Conservation (phyloP, 805 yeast genomes). For the Ogataea naganishii region DNA sequence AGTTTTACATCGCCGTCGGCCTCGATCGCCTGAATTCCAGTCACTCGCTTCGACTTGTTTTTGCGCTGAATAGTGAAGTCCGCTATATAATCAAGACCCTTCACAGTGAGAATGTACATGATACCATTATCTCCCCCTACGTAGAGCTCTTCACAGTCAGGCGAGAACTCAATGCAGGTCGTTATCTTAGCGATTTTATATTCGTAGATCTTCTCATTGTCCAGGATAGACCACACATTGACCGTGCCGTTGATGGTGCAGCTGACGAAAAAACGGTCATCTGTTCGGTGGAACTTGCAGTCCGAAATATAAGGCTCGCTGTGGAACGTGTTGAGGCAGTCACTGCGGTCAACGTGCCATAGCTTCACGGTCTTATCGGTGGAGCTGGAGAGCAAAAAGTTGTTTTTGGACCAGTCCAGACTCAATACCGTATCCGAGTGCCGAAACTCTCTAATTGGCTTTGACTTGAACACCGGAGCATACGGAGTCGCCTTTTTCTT, state of each 20-base stretch:
- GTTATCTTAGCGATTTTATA: constrained; percentile 57
- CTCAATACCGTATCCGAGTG: constrained; percentile 68
- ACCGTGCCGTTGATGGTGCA: constrained; percentile 73
- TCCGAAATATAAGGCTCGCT: constrained; percentile 82
- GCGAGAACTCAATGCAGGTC: constrained; percentile 69
- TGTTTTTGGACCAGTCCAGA: constrained; percentile 82
- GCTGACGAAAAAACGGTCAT: constrained; percentile 78
- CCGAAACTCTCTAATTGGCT: constrained; percentile 48
- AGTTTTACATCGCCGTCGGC: constrained; percentile 19
- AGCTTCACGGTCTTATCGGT: constrained; percentile 77
- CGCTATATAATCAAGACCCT: constrained; percentile 42
- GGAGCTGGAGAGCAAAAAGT: constrained; percentile 70
- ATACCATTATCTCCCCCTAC: constrained; percentile 80
- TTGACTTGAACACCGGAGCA: constrained; percentile 74
- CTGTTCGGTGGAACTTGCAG: constrained; percentile 72
- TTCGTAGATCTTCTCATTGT: constrained; percentile 51
- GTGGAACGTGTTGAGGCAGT: constrained; percentile 52
- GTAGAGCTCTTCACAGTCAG: constrained; percentile 48
- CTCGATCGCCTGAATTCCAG: constrained; percentile 57
- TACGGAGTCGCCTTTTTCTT: constrained; percentile 23
- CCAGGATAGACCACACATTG: constrained; percentile 81
- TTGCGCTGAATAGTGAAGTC: constrained; percentile 39
- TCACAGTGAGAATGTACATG: constrained; percentile 50
- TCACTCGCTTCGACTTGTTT: constrained; percentile 51
- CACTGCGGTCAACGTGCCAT: constrained; percentile 73